Evolutionary conservation across 2,329 filamentous ascomycete genomes (phyloP).

Genomic region (Coleophoma cylindrospora): DNA sequence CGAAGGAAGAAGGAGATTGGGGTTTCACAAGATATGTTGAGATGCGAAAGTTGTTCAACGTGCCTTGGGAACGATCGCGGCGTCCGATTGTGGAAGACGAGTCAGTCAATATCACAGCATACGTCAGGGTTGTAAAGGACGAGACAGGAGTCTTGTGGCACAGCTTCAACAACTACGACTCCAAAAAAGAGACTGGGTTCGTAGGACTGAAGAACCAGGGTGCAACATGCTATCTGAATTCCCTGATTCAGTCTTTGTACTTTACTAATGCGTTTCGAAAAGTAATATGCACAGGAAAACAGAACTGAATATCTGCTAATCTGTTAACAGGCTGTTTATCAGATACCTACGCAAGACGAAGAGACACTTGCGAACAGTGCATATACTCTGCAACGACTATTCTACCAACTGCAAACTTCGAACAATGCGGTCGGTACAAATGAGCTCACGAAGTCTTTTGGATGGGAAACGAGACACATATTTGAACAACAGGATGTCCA

Average conservation of each 20-base stretch:
- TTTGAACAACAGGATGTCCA: constrained; percentile 99
- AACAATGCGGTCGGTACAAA: constrained; percentile 80
- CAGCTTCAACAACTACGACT: constrained; percentile 92
- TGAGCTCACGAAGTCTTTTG: constrained; percentile 93
- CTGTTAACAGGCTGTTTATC: constrained; percentile 72
- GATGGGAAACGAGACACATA: constrained; percentile 96
- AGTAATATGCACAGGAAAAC: constrained; percentile 38
- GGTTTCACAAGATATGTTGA: constrained; percentile 97
- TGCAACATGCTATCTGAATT: constrained; percentile 85
- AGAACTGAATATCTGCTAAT: constrained; percentile 6
- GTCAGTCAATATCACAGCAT: constrained; percentile 74
- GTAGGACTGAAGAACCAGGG: constrained; percentile 96
- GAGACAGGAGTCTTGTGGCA: constrained; percentile 88
- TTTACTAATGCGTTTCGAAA: constrained; percentile 93
- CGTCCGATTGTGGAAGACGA: constrained; percentile 76
- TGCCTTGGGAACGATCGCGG: constrained; percentile 64
- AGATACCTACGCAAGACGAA: constrained; percentile 89
- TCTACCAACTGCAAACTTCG: constrained; percentile 90
- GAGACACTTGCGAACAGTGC: constrained; percentile 81
- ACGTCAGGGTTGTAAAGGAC: constrained; percentile 76
- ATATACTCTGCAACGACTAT: constrained; percentile 87
- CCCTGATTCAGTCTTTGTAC: constrained; percentile 76
- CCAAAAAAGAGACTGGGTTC: constrained; percentile 98
- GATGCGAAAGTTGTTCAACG: constrained; percentile 76
- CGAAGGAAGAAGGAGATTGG: constrained; percentile 95